These are phyloP conservation scores for Tripterygium wilfordii DNA, from an alignment of 177 flowering plant genomes.

Conservation along the genomic window DNA sequence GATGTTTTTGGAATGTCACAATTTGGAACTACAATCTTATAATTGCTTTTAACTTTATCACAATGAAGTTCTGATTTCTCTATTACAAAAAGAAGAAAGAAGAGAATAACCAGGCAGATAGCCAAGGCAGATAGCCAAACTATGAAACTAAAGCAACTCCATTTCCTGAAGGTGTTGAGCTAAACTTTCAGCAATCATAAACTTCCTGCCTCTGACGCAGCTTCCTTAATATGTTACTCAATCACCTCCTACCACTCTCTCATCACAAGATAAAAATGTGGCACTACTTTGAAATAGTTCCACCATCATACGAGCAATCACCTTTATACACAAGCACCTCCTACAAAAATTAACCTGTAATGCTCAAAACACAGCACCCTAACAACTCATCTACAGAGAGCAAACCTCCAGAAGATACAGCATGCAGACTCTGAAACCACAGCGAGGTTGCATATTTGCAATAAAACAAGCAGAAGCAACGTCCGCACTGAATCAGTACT, in stretches of 20 bases:
- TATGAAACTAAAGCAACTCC: too few species aligned
- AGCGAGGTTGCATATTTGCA: slow-evolving; percentile 1
- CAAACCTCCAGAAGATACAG: slow-evolving; percentile 2
- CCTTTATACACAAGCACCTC: slow-evolving; percentile 5
- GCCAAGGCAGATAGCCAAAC: too few species aligned
- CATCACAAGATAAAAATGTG: background rate
- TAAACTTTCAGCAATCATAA: background rate
- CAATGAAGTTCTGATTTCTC: too few species aligned
- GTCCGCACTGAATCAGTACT: background rate
- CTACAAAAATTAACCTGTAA: background rate
- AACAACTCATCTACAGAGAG: slow-evolving; percentile 1
- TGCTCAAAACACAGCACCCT: slow-evolving; percentile 1
- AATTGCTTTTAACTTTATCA: too few species aligned
- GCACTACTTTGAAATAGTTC: background rate
- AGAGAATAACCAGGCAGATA: too few species aligned
- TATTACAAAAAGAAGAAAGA: too few species aligned
- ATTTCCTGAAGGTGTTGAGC: too few species aligned
- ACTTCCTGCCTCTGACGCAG: background rate
- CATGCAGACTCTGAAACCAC: background rate
- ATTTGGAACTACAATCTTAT: too few species aligned
- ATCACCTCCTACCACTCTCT: slow-evolving; percentile 8
- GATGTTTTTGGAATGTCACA: too few species aligned
- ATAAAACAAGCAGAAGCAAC: slow-evolving; percentile 14
- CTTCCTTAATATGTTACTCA: background rate
- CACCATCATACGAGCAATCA: background rate